Percentiles rank a stretch among this genome's conserved stretches.
These are phyloP conservation scores for Cardiospermum halicacabum DNA, from an alignment of 345 rosid species.

Conservation along the genomic window DNA sequence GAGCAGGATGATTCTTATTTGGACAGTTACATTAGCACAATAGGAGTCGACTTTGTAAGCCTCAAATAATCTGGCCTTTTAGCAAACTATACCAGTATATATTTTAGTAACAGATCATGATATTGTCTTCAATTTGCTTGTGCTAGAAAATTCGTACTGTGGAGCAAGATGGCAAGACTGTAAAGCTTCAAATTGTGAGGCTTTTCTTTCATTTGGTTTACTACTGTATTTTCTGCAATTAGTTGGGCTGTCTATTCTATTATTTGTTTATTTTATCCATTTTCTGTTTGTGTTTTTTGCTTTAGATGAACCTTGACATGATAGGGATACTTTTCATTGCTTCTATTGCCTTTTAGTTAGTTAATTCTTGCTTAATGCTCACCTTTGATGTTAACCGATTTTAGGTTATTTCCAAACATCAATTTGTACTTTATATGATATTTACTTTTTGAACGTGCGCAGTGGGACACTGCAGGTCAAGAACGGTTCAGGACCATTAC, in stretches of 20 bases:
- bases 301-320: background rate
- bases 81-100: background rate
- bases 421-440: background rate
- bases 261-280: background rate
- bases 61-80: background rate
- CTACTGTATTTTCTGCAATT: background rate
- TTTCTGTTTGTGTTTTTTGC: background rate
- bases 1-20: conserved; percentile 86
- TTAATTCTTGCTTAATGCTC: background rate
- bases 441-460: conserved; percentile 1
- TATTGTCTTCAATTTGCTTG: conserved; percentile 1
- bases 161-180: conserved; percentile 85
- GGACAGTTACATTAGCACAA: conserved; percentile 92
- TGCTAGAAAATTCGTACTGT: conserved; percentile 89
- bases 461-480: conserved; percentile 61
- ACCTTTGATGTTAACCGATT: background rate
- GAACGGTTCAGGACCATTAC: conserved; percentile 51
- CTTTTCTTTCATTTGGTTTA: background rate
- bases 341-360: background rate
- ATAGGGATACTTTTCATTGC: background rate
- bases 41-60: conserved; percentile 92
- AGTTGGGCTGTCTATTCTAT: background rate
- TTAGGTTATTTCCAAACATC: too few relatives aligned
- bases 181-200: conserved; percentile 70
- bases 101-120: background rate